Evolutionary conservation across 169 alveolate species (phyloP), one percentile per base, ranked within the genome.

Genomic region (Cytauxzoon felis): DNA sequence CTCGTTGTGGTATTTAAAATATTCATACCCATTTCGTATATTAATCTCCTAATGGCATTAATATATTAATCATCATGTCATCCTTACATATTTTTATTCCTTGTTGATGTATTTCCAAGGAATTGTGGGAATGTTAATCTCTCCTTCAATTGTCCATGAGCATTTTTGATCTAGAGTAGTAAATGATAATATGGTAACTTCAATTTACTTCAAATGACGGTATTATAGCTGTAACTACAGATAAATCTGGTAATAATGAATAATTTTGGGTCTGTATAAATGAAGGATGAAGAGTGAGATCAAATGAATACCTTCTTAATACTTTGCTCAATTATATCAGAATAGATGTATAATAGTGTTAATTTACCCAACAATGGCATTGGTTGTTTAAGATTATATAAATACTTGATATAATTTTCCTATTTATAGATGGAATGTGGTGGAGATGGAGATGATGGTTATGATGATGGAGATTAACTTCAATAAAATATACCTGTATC

Each of bases 51-150:
- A 21, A 9, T 16, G n/a, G n/a, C n/a, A n/a, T n/a, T n/a, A n/a
- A 0, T 29, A 7, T 26, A 2, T 54, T 50, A 21, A 9, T 54
- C 41, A 27, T 38, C n/a, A 23, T 21, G n/a, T 68, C 48, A 59
- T 52, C 23, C 49, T 78, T 97, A 87, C 72, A 82, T 92, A 40
- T 92, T 89, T 83, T 96, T 96, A 45, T 87, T 87, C 32, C 87
- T 68, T 1, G 97, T 80, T 0, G 97, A 92, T 40, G 86, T 89
- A 58, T 93, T 95, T 23, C 98, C 98, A 19, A 94, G 78, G 81
- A 91, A 93, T 53, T 94, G 93, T 18, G 98, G 98, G 76, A 95
- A 96, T 72, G 88, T 87, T 19, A 95, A 92, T 53, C 87, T 88
- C 40, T 76, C 86, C 33, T 52, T 60, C 47, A 69, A 63, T 53